Evolutionary conservation across 345 rosid genomes (phyloP), one percentile per base, ranked within the genome.

Genomic region (Boechera stricta): DNA sequence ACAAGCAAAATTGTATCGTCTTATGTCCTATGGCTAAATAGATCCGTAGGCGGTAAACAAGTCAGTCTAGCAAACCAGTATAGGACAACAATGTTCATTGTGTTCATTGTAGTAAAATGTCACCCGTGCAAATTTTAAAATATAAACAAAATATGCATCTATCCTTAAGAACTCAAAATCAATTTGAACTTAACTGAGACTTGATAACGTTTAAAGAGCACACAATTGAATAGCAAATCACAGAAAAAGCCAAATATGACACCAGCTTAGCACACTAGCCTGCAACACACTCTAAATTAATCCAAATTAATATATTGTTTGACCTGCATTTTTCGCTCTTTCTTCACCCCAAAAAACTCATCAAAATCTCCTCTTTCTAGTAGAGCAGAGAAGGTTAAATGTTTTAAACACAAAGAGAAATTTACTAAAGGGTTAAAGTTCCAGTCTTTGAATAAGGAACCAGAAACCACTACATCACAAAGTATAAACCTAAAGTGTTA

Each of bases 111-210:
- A 73, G 77, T 41, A 39, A 56, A 42, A 42, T 31, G 13, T 45
- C 44, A 71, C 21, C 10, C 11, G 12, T 7, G 29, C 59, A 67
- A 18, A 18, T 2, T 11, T 7, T 32, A 10, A 18, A 10, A 18
- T 11, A 18, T 35, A 26, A 47, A 29, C 10, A 66, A 66, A 18
- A 49, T 32, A 13, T 1, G 11, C n/a, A 54, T 10, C 7, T 49
- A n/a, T 21, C 56, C 7, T 2, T 24, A 18, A 33, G 58, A 51
- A 53, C 52, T 53, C 15, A 69, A 26, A 38, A 38, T 29, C 18
- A 29, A n/a, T 67, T 36, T 67, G 48, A 53, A 54, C 21, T 49
- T 24, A 51, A 53, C 36, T 7, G 49, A 35, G 48, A 67, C 61
- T 67, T 33, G 49, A 39, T 24, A 67, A 13, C 6, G 18, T 3